Percentiles rank a stretch among this genome's conserved stretches.
phyloP scores from a whole-genome alignment of 768 basidiomycete species.

The Galerina sulciceps region DNA sequence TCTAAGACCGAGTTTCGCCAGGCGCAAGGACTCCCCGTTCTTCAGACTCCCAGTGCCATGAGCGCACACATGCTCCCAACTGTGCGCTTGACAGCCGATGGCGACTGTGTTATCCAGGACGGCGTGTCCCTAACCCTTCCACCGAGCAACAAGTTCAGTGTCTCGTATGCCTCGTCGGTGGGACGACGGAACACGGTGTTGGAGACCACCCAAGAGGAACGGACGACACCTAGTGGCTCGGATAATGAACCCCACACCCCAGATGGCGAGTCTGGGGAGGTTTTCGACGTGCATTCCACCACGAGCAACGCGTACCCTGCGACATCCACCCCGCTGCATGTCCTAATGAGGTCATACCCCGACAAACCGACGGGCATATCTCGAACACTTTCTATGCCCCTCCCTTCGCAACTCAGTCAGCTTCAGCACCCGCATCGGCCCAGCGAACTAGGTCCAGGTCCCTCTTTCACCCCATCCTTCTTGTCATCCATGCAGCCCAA shows the following conservation, averaged over 20 bases:
- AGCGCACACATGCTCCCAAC: conserved; percentile 46
- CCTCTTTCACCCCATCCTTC: conserved; percentile 21
- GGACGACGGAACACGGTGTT: conserved; percentile 22
- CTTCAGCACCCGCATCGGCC: conserved; percentile 70
- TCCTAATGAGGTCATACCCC: conserved; percentile 10
- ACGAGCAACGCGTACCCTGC: background rate
- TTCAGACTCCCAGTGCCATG: conserved; percentile 27
- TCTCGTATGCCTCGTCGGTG: conserved; percentile 56
- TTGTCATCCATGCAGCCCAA: conserved; percentile 27
- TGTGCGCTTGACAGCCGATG: conserved; percentile 54
- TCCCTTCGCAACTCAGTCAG: conserved; percentile 78
- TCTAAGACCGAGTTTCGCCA: no score
- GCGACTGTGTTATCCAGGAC: conserved; percentile 47
- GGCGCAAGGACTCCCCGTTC: background rate
- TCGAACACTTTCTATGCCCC: conserved; percentile 79
- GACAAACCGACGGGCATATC: conserved; percentile 54
- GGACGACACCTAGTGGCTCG: conserved; percentile 7
- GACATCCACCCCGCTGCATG: conserved; percentile 16
- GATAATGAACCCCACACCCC: conserved; percentile 55
- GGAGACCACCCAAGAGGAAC: background rate
- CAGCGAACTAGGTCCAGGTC: conserved; percentile 9
- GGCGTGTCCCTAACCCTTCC: conserved; percentile 49
- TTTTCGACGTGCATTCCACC: conserved; percentile 9
- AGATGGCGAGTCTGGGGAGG: conserved; percentile 43
- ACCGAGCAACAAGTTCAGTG: conserved; percentile 58